These are phyloP conservation scores for Phylloporus sp. DNA, from an alignment of 768 basidiomycete species.

Conservation along the genomic window DNA sequence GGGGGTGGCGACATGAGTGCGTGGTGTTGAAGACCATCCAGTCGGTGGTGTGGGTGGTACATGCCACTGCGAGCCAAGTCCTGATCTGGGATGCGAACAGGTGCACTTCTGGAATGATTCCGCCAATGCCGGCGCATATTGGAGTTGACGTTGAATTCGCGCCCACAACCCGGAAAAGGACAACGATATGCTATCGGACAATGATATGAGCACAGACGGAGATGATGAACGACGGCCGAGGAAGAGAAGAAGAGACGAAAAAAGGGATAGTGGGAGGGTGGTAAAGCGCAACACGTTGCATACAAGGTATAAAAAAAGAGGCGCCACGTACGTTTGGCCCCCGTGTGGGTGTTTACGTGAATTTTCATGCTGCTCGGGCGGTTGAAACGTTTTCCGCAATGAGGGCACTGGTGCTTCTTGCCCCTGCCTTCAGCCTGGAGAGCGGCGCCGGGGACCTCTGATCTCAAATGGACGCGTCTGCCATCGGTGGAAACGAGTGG, in stretches of 20 bases:
- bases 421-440: conserved; percentile 32
- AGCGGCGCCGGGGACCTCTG: conserved; percentile 22
- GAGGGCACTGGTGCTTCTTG: conserved; percentile 36
- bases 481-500: conserved; percentile 28
- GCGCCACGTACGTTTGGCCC: conserved; percentile 34
- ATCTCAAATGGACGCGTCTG: conserved; percentile 26
- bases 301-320: conserved; percentile 6
- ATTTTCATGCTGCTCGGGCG: conserved; percentile 41
- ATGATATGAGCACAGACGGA: conserved; percentile 11
- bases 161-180: conserved; percentile 68
- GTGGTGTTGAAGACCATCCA: neutral
- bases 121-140: conserved; percentile 82
- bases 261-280: neutral
- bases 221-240: conserved; percentile 5
- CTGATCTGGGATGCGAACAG: conserved; percentile 21
- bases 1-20: conserved; percentile 29
- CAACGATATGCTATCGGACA: conserved; percentile 61
- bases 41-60: conserved; percentile 7
- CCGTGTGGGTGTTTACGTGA: conserved; percentile 41
- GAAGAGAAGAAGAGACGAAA: neutral
- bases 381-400: conserved; percentile 41
- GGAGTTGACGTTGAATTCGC: conserved; percentile 79
- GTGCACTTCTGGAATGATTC: conserved; percentile 46
- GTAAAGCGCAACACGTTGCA: conserved; percentile 14
- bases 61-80: conserved; percentile 8